phyloP scores from a whole-genome alignment of 371 early-diverging fungal genomes.

The Apophysomyces ossiformis region DNA sequence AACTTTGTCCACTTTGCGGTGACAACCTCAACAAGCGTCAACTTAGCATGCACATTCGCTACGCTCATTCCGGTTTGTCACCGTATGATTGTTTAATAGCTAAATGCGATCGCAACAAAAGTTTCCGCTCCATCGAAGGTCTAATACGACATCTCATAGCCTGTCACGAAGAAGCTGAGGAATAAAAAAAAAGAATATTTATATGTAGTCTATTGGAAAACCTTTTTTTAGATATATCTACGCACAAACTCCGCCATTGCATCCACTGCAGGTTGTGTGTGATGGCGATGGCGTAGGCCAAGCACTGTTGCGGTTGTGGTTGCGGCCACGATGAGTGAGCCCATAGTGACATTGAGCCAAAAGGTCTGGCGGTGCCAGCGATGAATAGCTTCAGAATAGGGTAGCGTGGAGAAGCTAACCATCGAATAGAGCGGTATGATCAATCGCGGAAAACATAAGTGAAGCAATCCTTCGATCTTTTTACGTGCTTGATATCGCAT shows the following conservation, averaged over 20 bases:
- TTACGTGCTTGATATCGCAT: slow-evolving; percentile 76
- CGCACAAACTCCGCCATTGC: not conserved
- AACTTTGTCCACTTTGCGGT: too few species aligned
- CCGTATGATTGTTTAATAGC: too few species aligned
- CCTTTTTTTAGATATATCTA: not conserved
- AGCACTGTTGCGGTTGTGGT: slow-evolving; percentile 25
- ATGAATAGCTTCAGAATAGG: slow-evolving; percentile 77
- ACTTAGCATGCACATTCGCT: too few species aligned
- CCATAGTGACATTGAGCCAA: slow-evolving; percentile 47
- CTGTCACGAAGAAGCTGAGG: too few species aligned
- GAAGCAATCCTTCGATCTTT: slow-evolving; percentile 76
- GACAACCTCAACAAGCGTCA: too few species aligned
- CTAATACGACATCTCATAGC: too few species aligned
- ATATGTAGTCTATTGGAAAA: not conserved
- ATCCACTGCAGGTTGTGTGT: not conserved
- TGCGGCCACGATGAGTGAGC: slow-evolving; percentile 18
- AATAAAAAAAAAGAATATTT: too few species aligned
- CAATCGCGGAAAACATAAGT: slow-evolving; percentile 68
- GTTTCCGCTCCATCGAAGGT: too few species aligned
- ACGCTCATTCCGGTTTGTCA: too few species aligned
- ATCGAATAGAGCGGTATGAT: slow-evolving; percentile 95
- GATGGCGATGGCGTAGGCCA: not conserved
- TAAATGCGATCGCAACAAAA: too few species aligned
- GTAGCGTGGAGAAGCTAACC: slow-evolving; percentile 91
- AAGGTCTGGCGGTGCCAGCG: slow-evolving; percentile 64